Evolutionary conservation across 2,329 filamentous ascomycete species (phyloP), one percentile per base, ranked within the genome.

Genomic region (Bipolaris victoriae): DNA sequence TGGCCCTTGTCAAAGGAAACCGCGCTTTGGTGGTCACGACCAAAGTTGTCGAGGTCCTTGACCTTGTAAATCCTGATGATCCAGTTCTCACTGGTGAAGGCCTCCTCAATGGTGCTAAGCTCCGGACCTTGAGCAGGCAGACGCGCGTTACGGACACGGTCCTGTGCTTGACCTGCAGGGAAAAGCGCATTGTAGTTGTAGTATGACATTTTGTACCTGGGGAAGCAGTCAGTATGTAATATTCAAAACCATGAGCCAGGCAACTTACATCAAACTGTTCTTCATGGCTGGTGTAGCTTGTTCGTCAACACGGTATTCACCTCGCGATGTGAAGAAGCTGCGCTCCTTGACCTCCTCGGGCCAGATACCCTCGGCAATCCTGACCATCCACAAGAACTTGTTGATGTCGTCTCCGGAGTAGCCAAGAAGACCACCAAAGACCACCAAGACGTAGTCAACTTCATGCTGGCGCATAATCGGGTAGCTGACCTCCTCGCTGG

Each of bases 31-130:
- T 97, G 94, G 70, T 97, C 92, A 76, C 95, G 88, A 53, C 92
- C 94, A 65, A 99, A 83, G 77, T 98, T 98, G 81, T 99, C 95
- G 58, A 97, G 88, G 71, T 97, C 93, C 83, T 99, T 99, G 81
- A 99, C 95, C 85, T 99, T 99, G 85, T 97, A 99, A 74, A 99
- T 97, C 64, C 95, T 87, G 76, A 99, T 98, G 78, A 99, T 99
- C 95, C 95, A 99, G 85, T 99, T 99, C 83, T 99, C 95, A 73
- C 92, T 97, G 53, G 96, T 99, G 78, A 96, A 99, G 9, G 95
- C 95, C 81, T 99, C 95, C 76, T 99, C 95, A 45, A 99, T 80
- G 4, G 90, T 95, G 78, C 90, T 92, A 57, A 99, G 88, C 60
- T 90, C 86, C 7, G 95, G 95, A 1, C 91, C 89, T 66, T 92